Evolutionary conservation across 352 stramenopile genomes (phyloP).

Genomic region (Globisporangium solare): DNA sequence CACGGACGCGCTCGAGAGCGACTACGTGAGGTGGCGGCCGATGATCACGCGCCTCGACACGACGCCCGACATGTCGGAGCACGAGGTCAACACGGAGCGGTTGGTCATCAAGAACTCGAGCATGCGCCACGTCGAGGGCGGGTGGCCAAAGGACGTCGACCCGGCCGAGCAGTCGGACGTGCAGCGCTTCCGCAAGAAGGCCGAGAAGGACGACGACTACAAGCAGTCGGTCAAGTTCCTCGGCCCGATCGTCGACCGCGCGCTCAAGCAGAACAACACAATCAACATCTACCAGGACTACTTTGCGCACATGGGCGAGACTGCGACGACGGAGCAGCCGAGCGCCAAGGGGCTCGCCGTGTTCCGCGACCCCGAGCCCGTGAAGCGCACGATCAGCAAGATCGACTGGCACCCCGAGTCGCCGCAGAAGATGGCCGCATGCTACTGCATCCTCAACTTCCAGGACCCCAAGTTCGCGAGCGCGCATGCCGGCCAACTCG

Average conservation of each 20-base stretch:
- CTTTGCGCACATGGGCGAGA: conserved; percentile 89
- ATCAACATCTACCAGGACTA: conserved; percentile 98
- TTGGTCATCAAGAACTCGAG: conserved; percentile 91
- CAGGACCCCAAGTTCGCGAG: conserved; percentile 92
- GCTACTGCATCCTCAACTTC: conserved; percentile 95
- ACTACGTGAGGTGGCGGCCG: conserved; percentile 88
- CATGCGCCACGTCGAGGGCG: conserved; percentile 95
- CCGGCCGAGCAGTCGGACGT: conserved; percentile 95
- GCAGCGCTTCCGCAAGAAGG: conserved; percentile 95
- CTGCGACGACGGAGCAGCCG: conserved; percentile 92
- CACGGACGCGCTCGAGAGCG: conserved; percentile 81
- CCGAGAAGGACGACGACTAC: conserved; percentile 97
- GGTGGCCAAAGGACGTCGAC: conserved; percentile 97
- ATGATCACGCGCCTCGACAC: conserved; percentile 88
- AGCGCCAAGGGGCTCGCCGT: conserved; percentile 95
- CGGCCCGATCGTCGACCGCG: conserved; percentile 88
- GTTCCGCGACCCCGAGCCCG: conserved; percentile 93
- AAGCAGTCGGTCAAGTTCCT: conserved; percentile 93
- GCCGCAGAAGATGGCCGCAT: conserved; percentile 95
- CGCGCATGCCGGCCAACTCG: conserved; percentile 72
- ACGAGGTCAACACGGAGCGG: conserved; percentile 93
- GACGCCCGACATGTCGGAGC: conserved; percentile 88
- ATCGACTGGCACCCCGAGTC: conserved; percentile 98
- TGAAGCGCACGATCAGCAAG: conserved; percentile 92
- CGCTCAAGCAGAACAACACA: conserved; percentile 97